Evolutionary conservation across 306 rosid genomes (phyloP), one percentile per base, ranked within the genome.

Genomic region (Ceratonia siliqua): DNA sequence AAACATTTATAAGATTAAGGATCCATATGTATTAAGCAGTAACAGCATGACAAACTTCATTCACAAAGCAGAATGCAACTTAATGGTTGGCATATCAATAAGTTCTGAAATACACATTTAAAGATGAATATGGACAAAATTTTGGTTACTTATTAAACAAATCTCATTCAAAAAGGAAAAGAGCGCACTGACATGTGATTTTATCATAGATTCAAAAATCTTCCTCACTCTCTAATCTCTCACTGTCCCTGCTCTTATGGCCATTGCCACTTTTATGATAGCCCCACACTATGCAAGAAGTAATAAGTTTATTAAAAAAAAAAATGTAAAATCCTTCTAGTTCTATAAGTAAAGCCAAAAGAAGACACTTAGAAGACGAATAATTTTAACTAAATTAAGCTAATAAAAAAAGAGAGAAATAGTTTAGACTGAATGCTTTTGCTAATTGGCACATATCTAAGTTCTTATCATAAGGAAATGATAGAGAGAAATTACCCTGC

Each of bases 401-500:
- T 7, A 3, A n/a, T n/a, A n/a, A n/a, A n/a, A 35, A 25, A 8
- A 8, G 39, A 39, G 14, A 25, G 28, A 1, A 50, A 66, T 27
- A 58, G 27, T 32, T 52, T 45, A 43, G 17, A 48, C 43, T 56
- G 55, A 6, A 38, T 56, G 46, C 22, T 20, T 21, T 55, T 27
- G 64, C 27, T 39, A 54, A 43, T 30, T n/a, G n/a, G n/a, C n/a
- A n/a, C n/a, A n/a, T n/a, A n/a, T n/a, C n/a, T n/a, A n/a, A n/a
- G n/a, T n/a, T n/a, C n/a, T n/a, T n/a, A 36, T 41, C 48, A 52
- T 73, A 21, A 30, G 50, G 53, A 59, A 72, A 11, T 25, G 36
- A 73, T 1, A 82, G 53, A 12, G 79, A 79, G 77, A 75, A 74
- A 62, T 63, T 91, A 91, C 98, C 98, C 96, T 68, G 97, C 92